These are phyloP conservation scores for Sphaerulina populicola DNA, from an alignment of 2,329 filamentous ascomycete species.

Conservation along the genomic window DNA sequence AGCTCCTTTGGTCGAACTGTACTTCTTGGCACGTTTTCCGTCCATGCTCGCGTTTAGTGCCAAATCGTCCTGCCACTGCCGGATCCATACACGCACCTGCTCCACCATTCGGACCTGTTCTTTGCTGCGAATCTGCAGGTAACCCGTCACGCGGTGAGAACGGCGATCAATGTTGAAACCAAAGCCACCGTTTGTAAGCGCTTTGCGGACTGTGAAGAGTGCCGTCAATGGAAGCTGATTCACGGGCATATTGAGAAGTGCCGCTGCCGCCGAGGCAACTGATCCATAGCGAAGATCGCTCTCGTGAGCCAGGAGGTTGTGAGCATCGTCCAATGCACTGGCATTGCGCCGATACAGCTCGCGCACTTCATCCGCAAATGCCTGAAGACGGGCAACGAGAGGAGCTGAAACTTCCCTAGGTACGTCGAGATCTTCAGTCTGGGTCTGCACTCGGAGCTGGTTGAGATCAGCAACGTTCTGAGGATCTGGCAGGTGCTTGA, in stretches of 20 bases:
- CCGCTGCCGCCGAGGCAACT: slow-evolving; percentile 40
- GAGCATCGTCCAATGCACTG: slow-evolving; percentile 43
- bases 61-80: slow-evolving; percentile 46
- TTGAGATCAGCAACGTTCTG: slow-evolving; percentile 29
- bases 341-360: slow-evolving; percentile 43
- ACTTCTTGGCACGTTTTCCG: slow-evolving; percentile 9
- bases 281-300: slow-evolving; percentile 42
- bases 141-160: slow-evolving; percentile 46
- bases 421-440: slow-evolving; percentile 35
- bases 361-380: slow-evolving; percentile 40
- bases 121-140: slow-evolving; percentile 56
- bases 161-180: slow-evolving; percentile 51
- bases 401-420: slow-evolving; percentile 41
- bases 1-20: slow-evolving; percentile 19
- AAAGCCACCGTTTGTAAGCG: slow-evolving; percentile 52
- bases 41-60: slow-evolving; percentile 25
- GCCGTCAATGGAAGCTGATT: slow-evolving; percentile 30
- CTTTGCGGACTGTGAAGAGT: slow-evolving; percentile 63
- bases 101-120: slow-evolving; percentile 48
- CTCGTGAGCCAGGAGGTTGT: slow-evolving; percentile 40
- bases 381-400: slow-evolving; percentile 37
- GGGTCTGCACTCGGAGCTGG: slow-evolving; percentile 31
- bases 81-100: slow-evolving; percentile 46
- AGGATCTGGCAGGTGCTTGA: slow-evolving; percentile 45
- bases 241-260: slow-evolving; percentile 32